Evolutionary conservation across 345 rosid genomes (phyloP).

Genomic region (Lumnitzera littorea): DNA sequence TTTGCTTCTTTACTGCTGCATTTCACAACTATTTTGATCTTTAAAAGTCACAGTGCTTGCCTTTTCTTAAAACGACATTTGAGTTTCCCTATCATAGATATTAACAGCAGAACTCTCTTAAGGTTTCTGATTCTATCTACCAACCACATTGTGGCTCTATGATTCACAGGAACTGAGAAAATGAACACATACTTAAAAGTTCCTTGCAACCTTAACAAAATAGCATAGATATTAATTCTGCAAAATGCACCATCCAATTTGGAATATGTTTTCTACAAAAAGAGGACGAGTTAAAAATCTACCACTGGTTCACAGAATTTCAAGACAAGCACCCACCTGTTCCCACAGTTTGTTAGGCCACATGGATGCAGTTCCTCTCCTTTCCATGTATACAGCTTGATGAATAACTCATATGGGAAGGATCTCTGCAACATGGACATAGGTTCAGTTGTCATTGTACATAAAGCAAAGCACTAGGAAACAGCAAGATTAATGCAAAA

Average conservation of each 20-base stretch:
- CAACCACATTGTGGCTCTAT: too few relatives aligned
- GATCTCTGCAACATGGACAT: constrained; percentile 41
- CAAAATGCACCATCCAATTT: too few relatives aligned
- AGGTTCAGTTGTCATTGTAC: neutral
- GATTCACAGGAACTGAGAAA: neutral
- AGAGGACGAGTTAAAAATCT: neutral
- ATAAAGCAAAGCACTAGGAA: neutral
- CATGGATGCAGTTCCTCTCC: constrained; percentile 68
- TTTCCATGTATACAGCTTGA: constrained; percentile 53
- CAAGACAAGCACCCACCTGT: constrained; percentile 42
- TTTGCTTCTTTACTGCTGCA: too few relatives aligned
- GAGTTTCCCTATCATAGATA: too few relatives aligned
- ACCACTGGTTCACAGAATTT: neutral
- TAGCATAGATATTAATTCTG: neutral
- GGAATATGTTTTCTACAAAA: too few relatives aligned
- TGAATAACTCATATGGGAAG: constrained; percentile 70
- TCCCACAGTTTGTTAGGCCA: constrained; percentile 90
- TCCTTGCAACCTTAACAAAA: neutral
- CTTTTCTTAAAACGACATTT: too few relatives aligned
- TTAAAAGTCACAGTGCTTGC: too few relatives aligned
- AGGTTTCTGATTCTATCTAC: too few relatives aligned
- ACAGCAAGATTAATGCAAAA: constrained; percentile 13
- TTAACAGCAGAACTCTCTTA: too few relatives aligned
- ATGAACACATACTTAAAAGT: neutral
- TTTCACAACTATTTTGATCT: too few relatives aligned